phyloP scores from a whole-genome alignment of 805 yeast genomes.

The Cephaloascus fragrans region DNA sequence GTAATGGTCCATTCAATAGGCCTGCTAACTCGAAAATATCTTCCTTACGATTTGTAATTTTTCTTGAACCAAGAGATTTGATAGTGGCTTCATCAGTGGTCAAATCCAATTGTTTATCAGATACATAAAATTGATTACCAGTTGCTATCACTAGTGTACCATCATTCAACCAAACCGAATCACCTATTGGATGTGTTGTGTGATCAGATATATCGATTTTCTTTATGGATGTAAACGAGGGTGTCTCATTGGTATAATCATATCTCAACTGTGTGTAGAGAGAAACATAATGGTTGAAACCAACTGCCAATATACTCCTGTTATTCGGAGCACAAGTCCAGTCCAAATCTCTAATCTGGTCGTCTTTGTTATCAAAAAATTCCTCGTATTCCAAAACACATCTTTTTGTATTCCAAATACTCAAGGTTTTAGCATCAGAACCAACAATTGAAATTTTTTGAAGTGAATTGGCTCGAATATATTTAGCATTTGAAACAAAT shows the following conservation, averaged over 20 bases:
- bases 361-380: conserved; percentile 17
- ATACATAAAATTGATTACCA: conserved; percentile 82
- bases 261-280: conserved; percentile 77
- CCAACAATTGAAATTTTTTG: conserved; percentile 71
- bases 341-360: conserved; percentile 60
- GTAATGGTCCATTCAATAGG: conserved; percentile 81
- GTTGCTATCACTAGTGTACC: conserved; percentile 77
- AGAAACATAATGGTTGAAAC: conserved; percentile 53
- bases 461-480: conserved; percentile 65
- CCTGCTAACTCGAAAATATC: conserved; percentile 62
- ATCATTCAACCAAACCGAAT: conserved; percentile 75
- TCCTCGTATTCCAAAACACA: conserved; percentile 60
- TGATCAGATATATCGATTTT: conserved; percentile 58
- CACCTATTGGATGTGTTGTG: conserved; percentile 80
- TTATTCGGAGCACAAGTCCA: conserved; percentile 70
- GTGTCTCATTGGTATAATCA: conserved; percentile 76
- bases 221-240: conserved; percentile 70
- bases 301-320: conserved; percentile 72
- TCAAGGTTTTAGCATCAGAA: conserved; percentile 34
- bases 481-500: conserved; percentile 38
- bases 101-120: conserved; percentile 58
- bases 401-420: conserved; percentile 73
- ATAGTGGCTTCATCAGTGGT: conserved; percentile 37
- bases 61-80: conserved; percentile 48
- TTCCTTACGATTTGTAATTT: conserved; percentile 35